A percentile compares a stretch with the other conserved stretches of the same genome.
Conservation (phyloP, 352 stramenopile genomes). For the Blastocystis sp. region DNA sequence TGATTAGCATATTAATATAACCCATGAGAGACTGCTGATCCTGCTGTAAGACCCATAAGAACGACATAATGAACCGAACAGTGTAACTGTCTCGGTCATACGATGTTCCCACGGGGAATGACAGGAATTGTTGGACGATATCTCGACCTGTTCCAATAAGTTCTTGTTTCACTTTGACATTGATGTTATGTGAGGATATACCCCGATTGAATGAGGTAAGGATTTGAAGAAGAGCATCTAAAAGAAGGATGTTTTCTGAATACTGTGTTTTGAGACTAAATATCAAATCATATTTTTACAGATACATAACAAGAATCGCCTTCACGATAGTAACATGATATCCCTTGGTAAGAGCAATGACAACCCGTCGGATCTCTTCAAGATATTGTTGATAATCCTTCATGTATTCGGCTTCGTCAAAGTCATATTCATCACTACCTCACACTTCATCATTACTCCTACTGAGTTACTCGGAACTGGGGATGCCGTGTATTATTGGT, state of each 20-base stretch:
- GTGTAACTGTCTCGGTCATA: background rate
- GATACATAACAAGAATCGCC: conserved; percentile 1
- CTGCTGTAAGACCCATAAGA: conserved; percentile 46
- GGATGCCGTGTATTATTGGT: conserved; percentile 7
- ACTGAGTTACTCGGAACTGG: conserved; percentile 15
- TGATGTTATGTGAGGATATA: background rate
- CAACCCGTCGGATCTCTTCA: background rate
- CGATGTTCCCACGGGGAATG: background rate
- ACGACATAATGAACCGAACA: conserved; percentile 15
- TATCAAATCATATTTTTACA: too few species aligned
- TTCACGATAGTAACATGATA: background rate
- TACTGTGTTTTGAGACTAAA: conserved; percentile 9
- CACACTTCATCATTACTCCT: background rate
- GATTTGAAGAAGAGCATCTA: conserved; percentile 20
- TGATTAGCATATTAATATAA: background rate
- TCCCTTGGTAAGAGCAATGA: background rate
- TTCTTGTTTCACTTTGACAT: conserved; percentile 21
- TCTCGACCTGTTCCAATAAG: background rate
- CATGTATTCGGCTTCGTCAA: conserved; percentile 11
- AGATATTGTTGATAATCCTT: conserved; percentile 18
- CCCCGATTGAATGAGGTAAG: conserved; percentile 3
- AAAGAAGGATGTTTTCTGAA: background rate
- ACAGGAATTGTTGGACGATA: conserved; percentile 23
- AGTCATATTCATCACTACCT: conserved; percentile 15
- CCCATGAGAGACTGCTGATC: background rate